Conservation (phyloP, 1,139 yeast species). For the Torulaspora globosa region DNA sequence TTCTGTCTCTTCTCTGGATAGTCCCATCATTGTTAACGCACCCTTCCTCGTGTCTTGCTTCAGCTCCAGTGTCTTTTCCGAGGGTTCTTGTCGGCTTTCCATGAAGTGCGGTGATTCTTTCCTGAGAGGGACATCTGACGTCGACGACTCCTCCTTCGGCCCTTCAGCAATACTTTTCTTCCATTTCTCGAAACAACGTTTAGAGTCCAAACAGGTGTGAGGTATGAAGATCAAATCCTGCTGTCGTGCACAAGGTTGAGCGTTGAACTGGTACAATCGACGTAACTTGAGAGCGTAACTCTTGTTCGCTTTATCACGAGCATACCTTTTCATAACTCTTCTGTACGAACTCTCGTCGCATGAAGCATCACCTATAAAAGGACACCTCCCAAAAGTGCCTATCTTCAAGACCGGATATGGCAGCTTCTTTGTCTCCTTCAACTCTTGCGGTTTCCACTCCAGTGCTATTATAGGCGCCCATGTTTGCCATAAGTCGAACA, state of each 20-base stretch:
- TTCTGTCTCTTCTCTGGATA: conserved; percentile 36
- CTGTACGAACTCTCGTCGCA: conserved; percentile 33
- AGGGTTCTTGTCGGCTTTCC: conserved; percentile 4
- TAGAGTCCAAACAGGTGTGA: conserved; percentile 26
- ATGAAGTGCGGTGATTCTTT: conserved; percentile 2
- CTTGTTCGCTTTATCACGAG: conserved; percentile 33
- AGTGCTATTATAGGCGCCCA: conserved; percentile 79
- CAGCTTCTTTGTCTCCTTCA: conserved; percentile 31
- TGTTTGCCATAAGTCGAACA: conserved; percentile 74
- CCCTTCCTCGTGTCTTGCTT: neutral
- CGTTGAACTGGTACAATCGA: conserved; percentile 31
- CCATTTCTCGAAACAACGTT: conserved; percentile 22
- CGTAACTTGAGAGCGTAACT: conserved; percentile 34
- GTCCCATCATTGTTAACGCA: neutral
- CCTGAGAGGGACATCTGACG: conserved; percentile 1
- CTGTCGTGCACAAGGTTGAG: conserved; percentile 24
- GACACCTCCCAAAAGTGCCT: conserved; percentile 66
- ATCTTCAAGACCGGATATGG: conserved; percentile 45
- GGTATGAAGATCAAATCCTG: conserved; percentile 23
- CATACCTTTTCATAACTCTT: conserved; percentile 33
- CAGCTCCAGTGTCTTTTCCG: neutral
- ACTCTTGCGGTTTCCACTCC: conserved; percentile 58
- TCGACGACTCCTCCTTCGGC: conserved; percentile 5
- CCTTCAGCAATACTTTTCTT: conserved; percentile 5
- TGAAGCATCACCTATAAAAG: conserved; percentile 52